These are phyloP conservation scores for Cladophialophora chaetospira DNA, from an alignment of 2,329 filamentous ascomycete genomes.

Conservation along the genomic window DNA sequence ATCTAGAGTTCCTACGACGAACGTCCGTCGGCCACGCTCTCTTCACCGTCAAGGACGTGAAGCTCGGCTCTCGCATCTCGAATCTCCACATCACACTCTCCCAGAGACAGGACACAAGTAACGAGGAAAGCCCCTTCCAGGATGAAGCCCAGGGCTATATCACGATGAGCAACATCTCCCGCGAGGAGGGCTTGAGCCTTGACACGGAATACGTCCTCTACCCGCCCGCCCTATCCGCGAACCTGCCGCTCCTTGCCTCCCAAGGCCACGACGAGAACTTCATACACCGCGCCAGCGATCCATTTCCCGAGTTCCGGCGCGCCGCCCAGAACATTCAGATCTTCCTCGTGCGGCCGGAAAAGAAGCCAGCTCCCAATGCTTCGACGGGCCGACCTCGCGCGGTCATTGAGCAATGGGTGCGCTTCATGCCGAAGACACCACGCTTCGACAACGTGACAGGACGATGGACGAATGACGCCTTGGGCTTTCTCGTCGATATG, in stretches of 20 bases:
- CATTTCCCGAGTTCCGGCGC: slow-evolving; percentile 46
- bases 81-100: slow-evolving; percentile 63
- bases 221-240: slow-evolving; percentile 41
- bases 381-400: slow-evolving; percentile 20
- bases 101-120: slow-evolving; percentile 37
- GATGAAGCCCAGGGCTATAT: slow-evolving; percentile 63
- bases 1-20: slow-evolving; percentile 66
- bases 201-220: slow-evolving; percentile 57
- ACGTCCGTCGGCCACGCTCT: slow-evolving; percentile 60
- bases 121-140: slow-evolving; percentile 34
- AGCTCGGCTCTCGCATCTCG: slow-evolving; percentile 65
- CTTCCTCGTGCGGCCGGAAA: slow-evolving; percentile 53
- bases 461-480: slow-evolving; percentile 62
- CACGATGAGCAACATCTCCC: slow-evolving; percentile 63
- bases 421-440: slow-evolving; percentile 32
- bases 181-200: slow-evolving; percentile 60
- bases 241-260: slow-evolving; percentile 28
- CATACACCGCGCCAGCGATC: slow-evolving; percentile 41
- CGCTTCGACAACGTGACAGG: slow-evolving; percentile 45
- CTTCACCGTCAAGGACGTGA: slow-evolving; percentile 63
- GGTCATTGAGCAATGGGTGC: slow-evolving; percentile 67
- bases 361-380: not conserved
- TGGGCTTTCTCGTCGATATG: slow-evolving; percentile 69
- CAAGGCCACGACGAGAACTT: slow-evolving; percentile 50
- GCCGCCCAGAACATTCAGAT: slow-evolving; percentile 55